phyloP scores from a whole-genome alignment of 1,139 yeast species.

The Pichia sp. region DNA sequence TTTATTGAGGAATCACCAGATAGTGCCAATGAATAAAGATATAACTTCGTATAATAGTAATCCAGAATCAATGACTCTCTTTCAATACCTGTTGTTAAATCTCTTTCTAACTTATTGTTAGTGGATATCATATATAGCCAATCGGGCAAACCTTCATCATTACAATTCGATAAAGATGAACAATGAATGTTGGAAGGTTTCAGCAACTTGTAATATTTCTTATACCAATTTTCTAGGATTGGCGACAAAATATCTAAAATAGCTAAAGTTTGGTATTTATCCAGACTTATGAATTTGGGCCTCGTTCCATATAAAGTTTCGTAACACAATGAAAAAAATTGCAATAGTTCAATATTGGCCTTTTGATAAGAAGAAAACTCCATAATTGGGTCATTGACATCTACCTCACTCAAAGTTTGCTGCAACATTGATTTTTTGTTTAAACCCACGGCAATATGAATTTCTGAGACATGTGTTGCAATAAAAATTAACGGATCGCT shows the following conservation, averaged over 20 bases:
- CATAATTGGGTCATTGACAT: slow-evolving; percentile 32
- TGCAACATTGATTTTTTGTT: slow-evolving; percentile 63
- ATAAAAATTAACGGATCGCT: slow-evolving; percentile 64
- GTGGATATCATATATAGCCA: slow-evolving; percentile 14
- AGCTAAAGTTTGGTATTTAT: slow-evolving; percentile 62
- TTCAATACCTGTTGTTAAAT: slow-evolving; percentile 40
- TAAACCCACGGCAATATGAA: slow-evolving; percentile 63
- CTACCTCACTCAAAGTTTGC: slow-evolving; percentile 57
- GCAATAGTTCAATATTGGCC: slow-evolving; percentile 73
- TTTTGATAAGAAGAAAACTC: slow-evolving; percentile 54
- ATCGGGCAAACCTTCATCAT: slow-evolving; percentile 11
- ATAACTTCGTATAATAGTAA: slow-evolving; percentile 74
- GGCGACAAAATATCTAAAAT: slow-evolving; percentile 69
- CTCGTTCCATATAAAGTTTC: slow-evolving; percentile 70
- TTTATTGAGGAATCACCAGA: slow-evolving; percentile 32
- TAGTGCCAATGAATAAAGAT: slow-evolving; percentile 75
- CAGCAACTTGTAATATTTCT: slow-evolving; percentile 49
- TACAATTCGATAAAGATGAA: slow-evolving; percentile 11
- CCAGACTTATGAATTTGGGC: slow-evolving; percentile 44
- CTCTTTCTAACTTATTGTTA: slow-evolving; percentile 31
- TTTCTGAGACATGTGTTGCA: slow-evolving; percentile 82
- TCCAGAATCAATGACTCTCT: slow-evolving; percentile 73
- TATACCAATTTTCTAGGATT: slow-evolving; percentile 69
- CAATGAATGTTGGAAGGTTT: slow-evolving; percentile 32
- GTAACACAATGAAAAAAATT: slow-evolving; percentile 75